Percentiles rank a stretch among this genome's conserved stretches.
Evolutionary conservation across 805 yeast genomes (phyloP).

Genomic region (Yueomyces sp.): DNA sequence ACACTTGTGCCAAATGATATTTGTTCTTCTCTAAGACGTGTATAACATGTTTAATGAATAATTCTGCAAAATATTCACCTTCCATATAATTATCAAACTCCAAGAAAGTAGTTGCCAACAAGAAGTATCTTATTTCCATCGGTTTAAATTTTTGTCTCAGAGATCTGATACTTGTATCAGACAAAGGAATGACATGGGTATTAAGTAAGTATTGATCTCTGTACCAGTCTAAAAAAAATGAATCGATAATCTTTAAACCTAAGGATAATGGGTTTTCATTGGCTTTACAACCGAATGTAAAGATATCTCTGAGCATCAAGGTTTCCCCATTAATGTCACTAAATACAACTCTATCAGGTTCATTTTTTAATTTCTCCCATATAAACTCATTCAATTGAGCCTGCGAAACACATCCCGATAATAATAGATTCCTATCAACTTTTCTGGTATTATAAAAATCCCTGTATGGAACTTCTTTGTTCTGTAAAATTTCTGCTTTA

Average conservation of each 20-base stretch:
- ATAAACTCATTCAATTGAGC: constrained; percentile 25
- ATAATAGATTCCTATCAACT: constrained; percentile 41
- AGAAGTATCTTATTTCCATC: constrained; percentile 15
- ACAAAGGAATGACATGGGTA: constrained; percentile 11
- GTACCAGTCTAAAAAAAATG: constrained; percentile 16
- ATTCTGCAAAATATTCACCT: constrained; percentile 27
- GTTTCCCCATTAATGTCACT: constrained; percentile 9
- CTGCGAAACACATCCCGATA: constrained; percentile 20
- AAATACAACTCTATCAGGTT: constrained; percentile 26
- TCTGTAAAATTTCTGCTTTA: constrained; percentile 23
- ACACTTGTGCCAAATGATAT: constrained; percentile 27
- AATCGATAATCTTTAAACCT: constrained; percentile 23
- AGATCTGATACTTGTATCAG: constrained; percentile 5
- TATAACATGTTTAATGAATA: constrained; percentile 22
- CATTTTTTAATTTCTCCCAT: constrained; percentile 24
- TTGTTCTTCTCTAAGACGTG: constrained; percentile 25
- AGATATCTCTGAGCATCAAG: constrained; percentile 14
- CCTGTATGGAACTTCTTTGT: constrained; percentile 28
- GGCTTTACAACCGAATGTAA: constrained; percentile 5
- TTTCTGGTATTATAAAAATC: constrained; percentile 90
- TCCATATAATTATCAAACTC: constrained; percentile 25
- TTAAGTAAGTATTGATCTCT: constrained; percentile 12
- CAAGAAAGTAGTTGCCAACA: constrained; percentile 24
- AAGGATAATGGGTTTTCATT: constrained; percentile 8
- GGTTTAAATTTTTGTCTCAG: constrained; percentile 5